Evolutionary conservation across 345 rosid species (phyloP), one percentile per base, ranked within the genome.

Genomic region (Citrus inodora): DNA sequence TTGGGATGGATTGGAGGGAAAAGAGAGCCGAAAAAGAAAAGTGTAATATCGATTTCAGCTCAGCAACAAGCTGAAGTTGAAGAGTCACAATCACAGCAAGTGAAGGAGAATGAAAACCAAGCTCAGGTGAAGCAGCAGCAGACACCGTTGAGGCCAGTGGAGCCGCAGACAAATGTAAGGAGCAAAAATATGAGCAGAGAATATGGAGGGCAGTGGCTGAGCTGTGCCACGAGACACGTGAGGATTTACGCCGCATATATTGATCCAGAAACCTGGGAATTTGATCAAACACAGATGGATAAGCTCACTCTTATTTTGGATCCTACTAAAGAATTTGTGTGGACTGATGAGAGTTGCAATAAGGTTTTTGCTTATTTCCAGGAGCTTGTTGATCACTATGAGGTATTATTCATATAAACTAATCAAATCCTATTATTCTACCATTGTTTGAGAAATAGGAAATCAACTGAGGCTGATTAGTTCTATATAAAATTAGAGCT

Each of bases 361-460:
- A 90, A 83, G 86, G 97, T 93, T 28, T 95, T 89, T 68, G 82
- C 87, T 33, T 90, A 86, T 78, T 95, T 95, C 80, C 99, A 95
- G 82, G 99, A 93, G 83, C 99, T 93, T 25, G 98, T 95, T 14
- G 98, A 95, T 85, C 97, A 95, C 87, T 95, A 95, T 28, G 98
- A 95, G 98, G 98, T 85, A 85, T 66, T 4, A 42, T 42, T n/a
- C 75, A 21, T 32, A 25, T 1, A 53, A 53, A 53, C 22, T 53
- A 53, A 46, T 46, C 17, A 46, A 46, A 46, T 46, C 27, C 10
- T n/a, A 4, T 59, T 28, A 8, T 59, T 59, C 27, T 24, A 13
- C 16, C 51, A 3, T 13, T 46, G 17, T 46, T 1, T 46, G 17
- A 4, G 13, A 25, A 62, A 62, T 35, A 17, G 19, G 5, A 14